These are phyloP conservation scores for Phlebiopsis gigantea DNA, from an alignment of 768 basidiomycete genomes.

Conservation along the genomic window DNA sequence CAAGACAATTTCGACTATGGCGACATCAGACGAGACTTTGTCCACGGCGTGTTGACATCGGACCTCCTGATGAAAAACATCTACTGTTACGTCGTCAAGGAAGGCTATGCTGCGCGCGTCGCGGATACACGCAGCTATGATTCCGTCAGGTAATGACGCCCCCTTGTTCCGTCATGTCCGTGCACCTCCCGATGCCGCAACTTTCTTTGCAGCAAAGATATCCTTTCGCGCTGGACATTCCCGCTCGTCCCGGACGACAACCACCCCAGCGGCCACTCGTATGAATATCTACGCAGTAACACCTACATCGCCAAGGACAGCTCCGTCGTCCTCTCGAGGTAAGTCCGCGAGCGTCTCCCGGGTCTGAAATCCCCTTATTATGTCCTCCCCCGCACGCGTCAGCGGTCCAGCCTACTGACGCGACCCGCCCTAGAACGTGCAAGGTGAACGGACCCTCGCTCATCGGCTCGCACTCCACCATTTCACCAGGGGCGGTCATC, in stretches of 20 bases:
- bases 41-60: constrained; percentile 90
- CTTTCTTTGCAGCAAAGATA: constrained; percentile 68
- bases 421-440: constrained; percentile 53
- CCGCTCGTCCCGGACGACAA: constrained; percentile 95
- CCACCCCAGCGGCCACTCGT: constrained; percentile 73
- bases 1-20: constrained; percentile 99
- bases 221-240: constrained; percentile 90
- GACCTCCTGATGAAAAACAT: constrained; percentile 95
- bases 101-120: constrained; percentile 90
- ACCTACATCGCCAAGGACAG: constrained; percentile 81
- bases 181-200: neutral
- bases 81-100: constrained; percentile 81
- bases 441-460: constrained; percentile 78
- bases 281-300: constrained; percentile 85
- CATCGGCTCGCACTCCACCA: constrained; percentile 72
- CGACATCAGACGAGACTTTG: constrained; percentile 88
- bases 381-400: neutral
- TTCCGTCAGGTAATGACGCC: constrained; percentile 61
- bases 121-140: constrained; percentile 91
- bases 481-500: constrained; percentile 64
- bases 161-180: neutral
- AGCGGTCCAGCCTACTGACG: neutral
- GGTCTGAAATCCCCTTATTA: neutral
- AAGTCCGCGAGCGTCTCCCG: constrained; percentile 18
- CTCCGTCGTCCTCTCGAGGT: constrained; percentile 82